These are phyloP conservation scores for Phyllostachys edulis DNA, from an alignment of 176 grass and related monocot species.

Conservation along the genomic window DNA sequence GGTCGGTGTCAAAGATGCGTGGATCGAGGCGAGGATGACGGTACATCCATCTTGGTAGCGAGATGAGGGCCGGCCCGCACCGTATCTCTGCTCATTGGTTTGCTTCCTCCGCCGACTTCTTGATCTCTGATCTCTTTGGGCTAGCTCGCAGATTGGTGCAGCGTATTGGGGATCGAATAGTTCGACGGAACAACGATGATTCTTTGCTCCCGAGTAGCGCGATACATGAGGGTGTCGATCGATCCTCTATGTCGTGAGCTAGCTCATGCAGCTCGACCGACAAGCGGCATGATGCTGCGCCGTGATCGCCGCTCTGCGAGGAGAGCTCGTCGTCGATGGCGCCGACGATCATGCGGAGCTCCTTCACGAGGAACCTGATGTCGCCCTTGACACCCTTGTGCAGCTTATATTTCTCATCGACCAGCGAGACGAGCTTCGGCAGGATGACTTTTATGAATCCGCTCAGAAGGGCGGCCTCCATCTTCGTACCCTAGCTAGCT, in stretches of 20 bases:
- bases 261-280: neutral
- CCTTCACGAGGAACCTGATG: neutral
- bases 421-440: conserved; percentile 2
- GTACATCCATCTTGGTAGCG: neutral
- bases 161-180: neutral
- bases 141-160: neutral
- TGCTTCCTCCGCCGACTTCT: neutral
- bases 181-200: neutral
- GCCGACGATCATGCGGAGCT: neutral
- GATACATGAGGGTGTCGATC: neutral
- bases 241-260: neutral
- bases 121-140: neutral
- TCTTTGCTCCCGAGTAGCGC: neutral
- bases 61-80: too few species aligned
- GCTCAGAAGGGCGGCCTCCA: conserved; percentile 16
- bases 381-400: neutral
- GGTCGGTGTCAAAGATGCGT: neutral
- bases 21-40: neutral
- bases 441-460: neutral
- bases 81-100: neutral
- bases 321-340: neutral
- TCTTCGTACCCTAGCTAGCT: neutral
- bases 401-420: neutral
- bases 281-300: neutral
- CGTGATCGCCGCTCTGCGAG: accelerated